Percentiles rank a stretch among this genome's conserved stretches.
phyloP scores from a whole-genome alignment of 176 grass and related monocot species.

The Cenchrus purpureus region DNA sequence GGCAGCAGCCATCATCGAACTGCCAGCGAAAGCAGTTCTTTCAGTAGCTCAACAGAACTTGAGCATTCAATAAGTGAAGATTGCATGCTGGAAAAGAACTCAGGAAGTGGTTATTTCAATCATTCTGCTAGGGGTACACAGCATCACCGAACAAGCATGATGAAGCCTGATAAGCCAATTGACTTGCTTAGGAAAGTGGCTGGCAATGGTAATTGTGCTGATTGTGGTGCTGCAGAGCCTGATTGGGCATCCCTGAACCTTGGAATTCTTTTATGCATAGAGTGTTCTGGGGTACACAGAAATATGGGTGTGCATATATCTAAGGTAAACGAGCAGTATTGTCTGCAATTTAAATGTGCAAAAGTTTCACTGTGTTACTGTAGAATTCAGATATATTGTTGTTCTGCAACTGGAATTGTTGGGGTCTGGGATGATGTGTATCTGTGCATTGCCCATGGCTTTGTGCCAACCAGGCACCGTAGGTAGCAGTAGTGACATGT shows the following conservation, averaged over 20 bases:
- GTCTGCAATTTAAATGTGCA: conserved; percentile 14
- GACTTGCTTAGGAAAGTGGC: conserved; percentile 93
- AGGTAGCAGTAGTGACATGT: neutral
- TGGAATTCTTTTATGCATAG: conserved; percentile 92
- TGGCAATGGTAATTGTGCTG: conserved; percentile 84
- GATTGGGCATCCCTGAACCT: conserved; percentile 99
- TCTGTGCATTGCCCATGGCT: conserved; percentile 1
- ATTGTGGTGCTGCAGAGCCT: conserved; percentile 85
- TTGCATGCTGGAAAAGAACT: conserved; percentile 68
- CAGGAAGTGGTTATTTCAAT: conserved; percentile 77
- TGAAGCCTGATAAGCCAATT: conserved; percentile 96
- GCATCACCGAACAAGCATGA: conserved; percentile 70
- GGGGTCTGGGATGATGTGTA: conserved; percentile 21
- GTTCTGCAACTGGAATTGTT: neutral
- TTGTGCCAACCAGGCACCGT: conserved; percentile 25
- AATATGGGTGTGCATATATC: conserved; percentile 99
- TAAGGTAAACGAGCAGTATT: conserved; percentile 62
- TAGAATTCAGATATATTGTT: no score
- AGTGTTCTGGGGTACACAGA: conserved; percentile 97
- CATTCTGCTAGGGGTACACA: conserved; percentile 70
- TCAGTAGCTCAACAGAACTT: conserved; percentile 87
- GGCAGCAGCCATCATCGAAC: conserved; percentile 70
- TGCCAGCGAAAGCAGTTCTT: conserved; percentile 80
- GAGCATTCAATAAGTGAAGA: conserved; percentile 83
- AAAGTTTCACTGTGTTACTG: neutral